Conservation (phyloP, 225 moss, liverwort and hornwort species). For the Bryum argenteum region DNA sequence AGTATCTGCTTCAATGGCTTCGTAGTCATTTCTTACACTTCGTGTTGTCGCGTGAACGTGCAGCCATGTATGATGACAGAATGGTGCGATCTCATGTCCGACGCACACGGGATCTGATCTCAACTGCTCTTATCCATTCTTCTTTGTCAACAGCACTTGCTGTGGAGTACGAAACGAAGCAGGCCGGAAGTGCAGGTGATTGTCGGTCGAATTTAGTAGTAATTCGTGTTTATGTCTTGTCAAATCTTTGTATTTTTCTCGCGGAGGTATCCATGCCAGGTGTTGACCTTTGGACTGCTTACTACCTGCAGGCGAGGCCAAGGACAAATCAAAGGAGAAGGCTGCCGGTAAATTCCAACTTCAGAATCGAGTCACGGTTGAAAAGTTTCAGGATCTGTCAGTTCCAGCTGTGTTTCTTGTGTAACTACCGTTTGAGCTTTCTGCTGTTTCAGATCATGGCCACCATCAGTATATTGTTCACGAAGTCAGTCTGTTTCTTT, state of each 20-base stretch:
- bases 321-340: slow-evolving; percentile 34
- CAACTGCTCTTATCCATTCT: slow-evolving; percentile 68
- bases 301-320: slow-evolving; percentile 25
- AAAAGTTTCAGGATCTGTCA: neutral
- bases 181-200: slow-evolving; percentile 55
- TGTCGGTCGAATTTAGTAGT: slow-evolving; percentile 15
- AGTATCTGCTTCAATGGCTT: slow-evolving; percentile 6
- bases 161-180: slow-evolving; percentile 71
- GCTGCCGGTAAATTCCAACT: slow-evolving; percentile 19
- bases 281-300: slow-evolving; percentile 6
- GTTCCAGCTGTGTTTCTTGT: slow-evolving; percentile 2
- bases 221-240: slow-evolving; percentile 17
- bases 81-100: slow-evolving; percentile 85
- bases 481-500: neutral
- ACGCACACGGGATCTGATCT: slow-evolving; percentile 74
- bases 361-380: neutral
- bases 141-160: slow-evolving; percentile 85
- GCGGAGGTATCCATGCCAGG: neutral
- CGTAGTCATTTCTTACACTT: neutral
- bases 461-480: neutral
- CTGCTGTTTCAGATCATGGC: neutral
- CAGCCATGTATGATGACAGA: slow-evolving; percentile 86
- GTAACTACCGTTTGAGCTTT: slow-evolving; percentile 6
- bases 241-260: neutral
- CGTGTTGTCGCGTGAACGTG: slow-evolving; percentile 7